Evolutionary conservation across 148 eudicot genomes (phyloP), one percentile per base, ranked within the genome.

Genomic region (Pharnaceum exiguum): DNA sequence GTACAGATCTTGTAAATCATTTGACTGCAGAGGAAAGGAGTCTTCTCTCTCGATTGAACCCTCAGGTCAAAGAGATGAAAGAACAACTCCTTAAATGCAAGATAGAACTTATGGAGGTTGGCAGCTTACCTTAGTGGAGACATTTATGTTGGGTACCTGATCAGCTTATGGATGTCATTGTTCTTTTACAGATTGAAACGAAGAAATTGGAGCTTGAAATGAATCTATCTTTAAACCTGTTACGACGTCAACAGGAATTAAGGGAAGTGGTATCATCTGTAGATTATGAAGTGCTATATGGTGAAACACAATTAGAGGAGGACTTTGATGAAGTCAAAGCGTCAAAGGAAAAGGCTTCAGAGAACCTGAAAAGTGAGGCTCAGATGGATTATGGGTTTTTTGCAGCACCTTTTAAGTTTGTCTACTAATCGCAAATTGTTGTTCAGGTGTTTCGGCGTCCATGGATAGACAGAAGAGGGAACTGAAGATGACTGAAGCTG

Each of bases 141-240:
- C 17, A 50, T 39, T 18, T n/a, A n/a, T 21, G 16, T 42, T 10
- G 44, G 28, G n/a, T n/a, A 25, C 28, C 16, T 42, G 45, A 23
- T 49, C 10, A 12, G 26, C 44, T 67, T 1, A 40, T 40, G 31
- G 23, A 22, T 28, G 44, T 37, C 2, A 17, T 27, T 53, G 28
- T 31, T 1, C 2, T 15, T 48, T 74, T 24, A 47, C 73, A 88
- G 99, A 78, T 77, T 29, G 96, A 94, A 77, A 78, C 99, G 65
- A 89, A 86, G 81, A 89, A 72, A 60, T 74, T 73, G 32, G 99
- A 94, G 81, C 87, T 94, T 53, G 99, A 94, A 78, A 86, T 90
- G 68, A 94, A 89, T 71, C 78, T 86, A 31, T 89, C 95, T 45
- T 80, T 96, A 45, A 94, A 94, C 72, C 87, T 94, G 57, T 81